Percentiles rank a stretch among this genome's conserved stretches.
These are phyloP conservation scores for Fusarium mundagurra DNA, from an alignment of 2,329 filamentous ascomycete species.

Conservation along the genomic window DNA sequence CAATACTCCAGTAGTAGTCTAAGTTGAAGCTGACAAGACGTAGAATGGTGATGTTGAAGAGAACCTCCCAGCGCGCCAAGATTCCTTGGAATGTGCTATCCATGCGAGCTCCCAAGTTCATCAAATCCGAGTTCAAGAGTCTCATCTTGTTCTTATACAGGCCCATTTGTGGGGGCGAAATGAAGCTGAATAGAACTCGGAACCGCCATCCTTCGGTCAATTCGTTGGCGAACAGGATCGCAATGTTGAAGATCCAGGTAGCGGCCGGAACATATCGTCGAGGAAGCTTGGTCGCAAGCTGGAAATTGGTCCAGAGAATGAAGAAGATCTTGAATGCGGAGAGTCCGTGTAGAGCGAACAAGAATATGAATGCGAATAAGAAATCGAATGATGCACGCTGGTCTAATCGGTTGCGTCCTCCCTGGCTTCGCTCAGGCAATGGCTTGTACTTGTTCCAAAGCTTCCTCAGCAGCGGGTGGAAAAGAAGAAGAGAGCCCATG, in stretches of 20 bases:
- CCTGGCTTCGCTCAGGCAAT: conserved; percentile 47
- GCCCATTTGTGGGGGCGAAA: conserved; percentile 51
- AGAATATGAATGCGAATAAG: conserved; percentile 80
- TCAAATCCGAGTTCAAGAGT: conserved; percentile 54
- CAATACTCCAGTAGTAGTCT: conserved; percentile 93
- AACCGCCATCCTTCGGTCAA: conserved; percentile 81
- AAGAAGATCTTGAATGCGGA: conserved; percentile 83
- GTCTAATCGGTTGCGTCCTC: conserved; percentile 67
- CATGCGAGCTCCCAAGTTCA: conserved; percentile 74
- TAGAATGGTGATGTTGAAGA: conserved; percentile 95
- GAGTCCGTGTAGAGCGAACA: conserved; percentile 83
- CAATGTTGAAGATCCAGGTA: conserved; percentile 92
- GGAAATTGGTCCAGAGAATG: conserved; percentile 86
- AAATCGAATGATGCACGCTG: conserved; percentile 85
- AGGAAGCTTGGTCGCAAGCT: conserved; percentile 77
- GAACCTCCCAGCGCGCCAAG: conserved; percentile 92
- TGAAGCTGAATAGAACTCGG: conserved; percentile 65
- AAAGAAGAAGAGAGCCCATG: conserved; percentile 75
- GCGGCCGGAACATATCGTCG: conserved; percentile 74
- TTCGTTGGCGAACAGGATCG: conserved; percentile 89
- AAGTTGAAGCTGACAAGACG: conserved; percentile 96
- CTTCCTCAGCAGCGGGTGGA: conserved; percentile 83
- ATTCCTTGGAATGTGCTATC: conserved; percentile 80
- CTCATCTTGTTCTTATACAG: conserved; percentile 41
- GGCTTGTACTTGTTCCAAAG: conserved; percentile 70